A percentile compares a stretch with the other conserved stretches of the same genome.
Conservation (phyloP, 345 rosid species). For the Eucalyptus fibrosa region DNA sequence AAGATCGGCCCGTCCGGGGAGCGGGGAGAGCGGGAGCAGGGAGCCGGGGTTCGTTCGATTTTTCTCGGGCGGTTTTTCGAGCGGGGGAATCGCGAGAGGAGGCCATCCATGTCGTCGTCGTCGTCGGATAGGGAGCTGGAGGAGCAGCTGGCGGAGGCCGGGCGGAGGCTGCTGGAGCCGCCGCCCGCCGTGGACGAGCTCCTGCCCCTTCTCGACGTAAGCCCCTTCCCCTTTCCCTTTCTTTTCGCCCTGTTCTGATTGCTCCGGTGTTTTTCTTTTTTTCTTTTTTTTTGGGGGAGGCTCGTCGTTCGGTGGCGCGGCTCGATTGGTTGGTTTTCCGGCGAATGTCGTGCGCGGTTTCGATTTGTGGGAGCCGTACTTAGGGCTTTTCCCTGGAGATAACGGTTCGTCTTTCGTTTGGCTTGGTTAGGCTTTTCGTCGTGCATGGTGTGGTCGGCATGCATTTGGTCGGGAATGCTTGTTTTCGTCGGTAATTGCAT, state of each 20-base stretch:
- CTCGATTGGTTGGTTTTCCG: neutral
- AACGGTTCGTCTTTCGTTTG: neutral
- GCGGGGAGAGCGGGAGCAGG: neutral
- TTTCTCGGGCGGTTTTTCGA: too few species aligned
- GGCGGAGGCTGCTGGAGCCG: slow-evolving; percentile 47
- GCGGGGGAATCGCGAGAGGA: neutral
- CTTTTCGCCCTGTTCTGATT: neutral
- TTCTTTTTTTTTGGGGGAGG: neutral
- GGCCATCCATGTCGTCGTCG: neutral
- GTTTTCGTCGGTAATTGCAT: neutral
- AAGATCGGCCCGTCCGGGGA: neutral
- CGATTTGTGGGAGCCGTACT: neutral
- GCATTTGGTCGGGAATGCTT: neutral
- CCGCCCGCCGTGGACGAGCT: slow-evolving; percentile 58
- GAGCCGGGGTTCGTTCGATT: neutral
- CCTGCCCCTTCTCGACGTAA: slow-evolving; percentile 80
- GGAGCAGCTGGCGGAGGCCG: slow-evolving; percentile 63
- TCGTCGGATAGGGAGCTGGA: slow-evolving; percentile 52
- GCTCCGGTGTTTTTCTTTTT: too few species aligned
- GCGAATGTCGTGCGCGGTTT: neutral
- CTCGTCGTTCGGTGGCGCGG: neutral
- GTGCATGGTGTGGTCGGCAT: neutral
- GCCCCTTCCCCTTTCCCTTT: neutral
- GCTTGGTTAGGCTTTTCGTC: neutral
- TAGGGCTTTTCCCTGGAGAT: neutral